phyloP scores from a whole-genome alignment of 2,329 filamentous ascomycete species.

The Colletotrichum sansevieriae region DNA sequence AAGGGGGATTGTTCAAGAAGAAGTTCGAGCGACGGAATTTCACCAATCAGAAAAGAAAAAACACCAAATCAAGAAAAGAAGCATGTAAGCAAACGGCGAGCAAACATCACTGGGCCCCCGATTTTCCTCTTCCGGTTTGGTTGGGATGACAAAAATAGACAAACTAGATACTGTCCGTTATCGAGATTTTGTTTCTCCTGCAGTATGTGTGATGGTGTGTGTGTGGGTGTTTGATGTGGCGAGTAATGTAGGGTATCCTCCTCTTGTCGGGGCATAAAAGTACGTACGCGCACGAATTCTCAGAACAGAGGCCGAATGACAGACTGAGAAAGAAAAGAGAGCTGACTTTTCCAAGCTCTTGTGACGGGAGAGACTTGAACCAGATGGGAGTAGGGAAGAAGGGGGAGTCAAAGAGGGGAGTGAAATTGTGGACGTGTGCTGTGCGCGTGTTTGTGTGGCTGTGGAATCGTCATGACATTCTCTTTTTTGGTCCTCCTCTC shows the following conservation, averaged over 20 bases:
- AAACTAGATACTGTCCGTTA: conserved; percentile 10
- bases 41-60: conserved; percentile 1
- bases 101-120: conserved; percentile 5
- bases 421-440: neutral
- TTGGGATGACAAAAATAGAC: conserved; percentile 8
- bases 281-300: neutral
- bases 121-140: conserved; percentile 27
- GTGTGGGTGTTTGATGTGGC: conserved; percentile 21
- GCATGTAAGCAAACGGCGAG: neutral
- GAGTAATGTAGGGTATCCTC: conserved; percentile 25
- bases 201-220: conserved; percentile 1
- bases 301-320: neutral
- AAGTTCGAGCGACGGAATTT: neutral
- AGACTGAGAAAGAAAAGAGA: neutral
- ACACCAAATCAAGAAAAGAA: neutral
- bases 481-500: neutral
- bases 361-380: neutral
- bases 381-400: neutral
- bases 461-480: conserved; percentile 28
- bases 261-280: conserved; percentile 29
- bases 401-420: conserved; percentile 8
- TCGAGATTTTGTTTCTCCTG: conserved; percentile 9
- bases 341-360: neutral
- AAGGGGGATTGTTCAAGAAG: too few relatives aligned
- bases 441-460: conserved; percentile 5